These are phyloP conservation scores for Cytidiella melzeri DNA, from an alignment of 768 basidiomycete genomes.

Conservation along the genomic window DNA sequence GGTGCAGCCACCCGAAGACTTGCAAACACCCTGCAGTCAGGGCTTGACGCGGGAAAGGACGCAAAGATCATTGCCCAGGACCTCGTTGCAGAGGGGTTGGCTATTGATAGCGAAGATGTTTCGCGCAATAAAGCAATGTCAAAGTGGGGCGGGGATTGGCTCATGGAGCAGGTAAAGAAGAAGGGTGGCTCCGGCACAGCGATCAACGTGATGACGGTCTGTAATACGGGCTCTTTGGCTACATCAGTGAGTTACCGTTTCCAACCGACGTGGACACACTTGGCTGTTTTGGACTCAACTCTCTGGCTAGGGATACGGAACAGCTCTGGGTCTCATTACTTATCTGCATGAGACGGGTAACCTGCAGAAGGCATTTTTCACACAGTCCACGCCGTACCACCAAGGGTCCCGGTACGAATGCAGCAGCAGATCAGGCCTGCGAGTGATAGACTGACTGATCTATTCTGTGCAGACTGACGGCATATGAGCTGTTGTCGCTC, in stretches of 20 bases:
- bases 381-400: slow-evolving; percentile 92
- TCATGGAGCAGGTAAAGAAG: slow-evolving; percentile 45
- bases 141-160: slow-evolving; percentile 81
- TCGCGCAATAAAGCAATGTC: slow-evolving; percentile 84
- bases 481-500: slow-evolving; percentile 81
- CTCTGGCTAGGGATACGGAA: slow-evolving; percentile 80
- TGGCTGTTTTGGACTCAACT: slow-evolving; percentile 2
- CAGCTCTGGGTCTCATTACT: slow-evolving; percentile 90
- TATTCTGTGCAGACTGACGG: slow-evolving; percentile 63
- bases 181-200: slow-evolving; percentile 35
- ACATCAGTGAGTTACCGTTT: slow-evolving; percentile 61
- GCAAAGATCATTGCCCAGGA: slow-evolving; percentile 41
- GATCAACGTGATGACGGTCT: slow-evolving; percentile 86
- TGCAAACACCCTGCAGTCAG: slow-evolving; percentile 37
- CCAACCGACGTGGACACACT: background rate
- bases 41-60: slow-evolving; percentile 33
- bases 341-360: slow-evolving; percentile 75
- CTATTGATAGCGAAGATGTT: slow-evolving; percentile 83
- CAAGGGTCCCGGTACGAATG: slow-evolving; percentile 70
- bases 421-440: background rate
- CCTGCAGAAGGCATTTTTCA: slow-evolving; percentile 81
- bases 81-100: slow-evolving; percentile 63
- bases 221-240: slow-evolving; percentile 95
- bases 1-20: slow-evolving; percentile 79
- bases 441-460: background rate